A percentile compares a stretch with the other conserved stretches of the same genome.
phyloP scores from a whole-genome alignment of 2,329 filamentous ascomycete genomes.

The Cordyceps cicadae region DNA sequence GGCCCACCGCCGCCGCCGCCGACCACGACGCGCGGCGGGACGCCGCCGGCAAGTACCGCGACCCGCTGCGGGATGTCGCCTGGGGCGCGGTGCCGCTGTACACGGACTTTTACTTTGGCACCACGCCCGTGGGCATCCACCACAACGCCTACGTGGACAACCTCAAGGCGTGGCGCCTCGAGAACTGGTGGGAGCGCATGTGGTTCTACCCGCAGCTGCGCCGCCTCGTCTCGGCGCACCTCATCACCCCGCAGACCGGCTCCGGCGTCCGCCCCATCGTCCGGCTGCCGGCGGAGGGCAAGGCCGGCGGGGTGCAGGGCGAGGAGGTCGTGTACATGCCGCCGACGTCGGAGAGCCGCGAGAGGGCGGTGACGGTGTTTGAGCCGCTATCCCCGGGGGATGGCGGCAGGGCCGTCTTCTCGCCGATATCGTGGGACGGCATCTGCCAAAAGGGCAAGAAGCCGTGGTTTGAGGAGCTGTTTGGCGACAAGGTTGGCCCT shows the following conservation, averaged over 20 bases:
- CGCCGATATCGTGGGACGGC: slow-evolving; percentile 23
- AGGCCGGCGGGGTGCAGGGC: neutral
- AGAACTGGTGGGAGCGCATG: slow-evolving; percentile 28
- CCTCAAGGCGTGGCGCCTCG: slow-evolving; percentile 24
- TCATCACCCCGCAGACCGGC: slow-evolving; percentile 14
- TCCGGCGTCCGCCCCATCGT: slow-evolving; percentile 17
- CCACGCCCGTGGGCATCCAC: slow-evolving; percentile 28
- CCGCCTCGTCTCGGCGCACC: slow-evolving; percentile 21
- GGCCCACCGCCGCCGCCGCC: neutral
- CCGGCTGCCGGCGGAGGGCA: slow-evolving; percentile 4
- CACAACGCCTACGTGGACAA: slow-evolving; percentile 28
- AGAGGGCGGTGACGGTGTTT: slow-evolving; percentile 13
- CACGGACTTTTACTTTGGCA: slow-evolving; percentile 30
- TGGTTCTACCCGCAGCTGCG: slow-evolving; percentile 28
- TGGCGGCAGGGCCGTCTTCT: slow-evolving; percentile 15
- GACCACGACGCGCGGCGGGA: neutral
- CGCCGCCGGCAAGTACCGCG: slow-evolving; percentile 2
- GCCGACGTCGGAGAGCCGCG: neutral
- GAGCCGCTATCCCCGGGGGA: slow-evolving; percentile 9
- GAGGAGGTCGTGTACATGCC: slow-evolving; percentile 20
- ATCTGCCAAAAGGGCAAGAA: slow-evolving; percentile 24
- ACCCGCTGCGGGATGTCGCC: slow-evolving; percentile 14
- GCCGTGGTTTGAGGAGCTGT: slow-evolving; percentile 27
- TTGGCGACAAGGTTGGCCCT: slow-evolving; percentile 25
- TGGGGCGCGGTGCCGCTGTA: slow-evolving; percentile 28